phyloP scores from a whole-genome alignment of 2,329 filamentous ascomycete genomes.

The Chalara sp. region DNA sequence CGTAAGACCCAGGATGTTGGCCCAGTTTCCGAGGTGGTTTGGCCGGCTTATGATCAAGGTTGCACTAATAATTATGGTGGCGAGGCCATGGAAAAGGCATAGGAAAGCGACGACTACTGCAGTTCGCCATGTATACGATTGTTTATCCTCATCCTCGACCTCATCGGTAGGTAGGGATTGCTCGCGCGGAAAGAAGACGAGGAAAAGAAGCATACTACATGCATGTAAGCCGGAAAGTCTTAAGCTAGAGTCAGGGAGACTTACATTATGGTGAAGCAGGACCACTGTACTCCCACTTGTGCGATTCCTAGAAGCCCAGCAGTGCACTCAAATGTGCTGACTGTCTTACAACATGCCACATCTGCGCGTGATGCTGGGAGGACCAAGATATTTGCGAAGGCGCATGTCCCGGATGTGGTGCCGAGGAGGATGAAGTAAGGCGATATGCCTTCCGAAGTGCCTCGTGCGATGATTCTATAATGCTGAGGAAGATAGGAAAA shows the following conservation, averaged over 20 bases:
- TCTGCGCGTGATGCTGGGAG: constrained; percentile 78
- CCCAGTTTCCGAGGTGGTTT: constrained; percentile 65
- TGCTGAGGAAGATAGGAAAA: constrained; percentile 90
- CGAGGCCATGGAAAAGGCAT: constrained; percentile 70
- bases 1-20: constrained; percentile 76
- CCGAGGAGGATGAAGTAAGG: constrained; percentile 95
- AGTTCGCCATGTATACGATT: constrained; percentile 63
- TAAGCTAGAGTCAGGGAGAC: constrained; percentile 23
- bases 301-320: constrained; percentile 82
- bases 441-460: constrained; percentile 88
- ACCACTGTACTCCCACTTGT: constrained; percentile 88
- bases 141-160: constrained; percentile 18
- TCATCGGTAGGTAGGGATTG: constrained; percentile 26
- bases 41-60: constrained; percentile 60
- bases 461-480: constrained; percentile 77
- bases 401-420: constrained; percentile 79
- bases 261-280: constrained; percentile 87
- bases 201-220: constrained; percentile 77
- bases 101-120: constrained; percentile 67
- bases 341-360: constrained; percentile 76
- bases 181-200: constrained; percentile 81
- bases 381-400: constrained; percentile 87
- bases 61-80: constrained; percentile 61
- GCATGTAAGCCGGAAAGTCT: neutral
- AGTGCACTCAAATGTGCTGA: constrained; percentile 75